phyloP scores from a whole-genome alignment of 2,329 filamentous ascomycete species.

The Sclerotinia sclerotiorum region DNA sequence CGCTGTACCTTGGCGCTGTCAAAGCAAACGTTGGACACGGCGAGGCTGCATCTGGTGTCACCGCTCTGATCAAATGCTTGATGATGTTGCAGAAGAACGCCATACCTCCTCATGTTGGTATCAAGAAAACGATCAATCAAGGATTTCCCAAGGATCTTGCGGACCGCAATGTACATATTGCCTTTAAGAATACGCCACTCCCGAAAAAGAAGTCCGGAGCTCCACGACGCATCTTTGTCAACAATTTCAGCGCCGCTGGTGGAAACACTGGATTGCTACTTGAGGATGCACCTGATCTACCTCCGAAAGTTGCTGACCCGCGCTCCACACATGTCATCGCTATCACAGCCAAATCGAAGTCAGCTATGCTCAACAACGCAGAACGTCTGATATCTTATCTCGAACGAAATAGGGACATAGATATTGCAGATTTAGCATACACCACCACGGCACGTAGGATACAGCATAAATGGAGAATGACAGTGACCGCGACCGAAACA shows the following conservation, averaged over 20 bases:
- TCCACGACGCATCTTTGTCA: slow-evolving; percentile 40
- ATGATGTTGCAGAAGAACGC: slow-evolving; percentile 39
- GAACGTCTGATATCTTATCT: slow-evolving; percentile 33
- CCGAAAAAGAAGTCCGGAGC: slow-evolving; percentile 1
- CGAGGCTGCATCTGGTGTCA: slow-evolving; percentile 41
- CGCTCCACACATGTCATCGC: slow-evolving; percentile 47
- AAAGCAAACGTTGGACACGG: slow-evolving; percentile 43
- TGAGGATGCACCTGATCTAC: slow-evolving; percentile 41
- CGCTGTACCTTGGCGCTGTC: slow-evolving; percentile 50
- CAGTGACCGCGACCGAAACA: slow-evolving; percentile 43
- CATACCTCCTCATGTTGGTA: slow-evolving; percentile 39
- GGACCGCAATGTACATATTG: slow-evolving; percentile 39
- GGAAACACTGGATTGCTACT: slow-evolving; percentile 40
- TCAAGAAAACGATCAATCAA: slow-evolving; percentile 41
- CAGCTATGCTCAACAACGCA: slow-evolving; percentile 35
- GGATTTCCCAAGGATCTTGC: slow-evolving; percentile 40
- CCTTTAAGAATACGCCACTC: slow-evolving; percentile 29
- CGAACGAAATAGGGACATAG: slow-evolving; percentile 31
- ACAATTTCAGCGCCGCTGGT: slow-evolving; percentile 49
- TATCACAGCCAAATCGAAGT: slow-evolving; percentile 49
- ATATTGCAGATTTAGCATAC: slow-evolving; percentile 38
- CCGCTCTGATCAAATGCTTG: slow-evolving; percentile 41
- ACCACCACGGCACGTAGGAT: slow-evolving; percentile 49
- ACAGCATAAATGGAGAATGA: slow-evolving; percentile 59
- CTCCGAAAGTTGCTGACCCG: slow-evolving; percentile 42